A percentile compares a stretch with the other conserved stretches of the same genome.
phyloP scores from a whole-genome alignment of 2,329 filamentous ascomycete genomes.

The Talaromyces piceae region DNA sequence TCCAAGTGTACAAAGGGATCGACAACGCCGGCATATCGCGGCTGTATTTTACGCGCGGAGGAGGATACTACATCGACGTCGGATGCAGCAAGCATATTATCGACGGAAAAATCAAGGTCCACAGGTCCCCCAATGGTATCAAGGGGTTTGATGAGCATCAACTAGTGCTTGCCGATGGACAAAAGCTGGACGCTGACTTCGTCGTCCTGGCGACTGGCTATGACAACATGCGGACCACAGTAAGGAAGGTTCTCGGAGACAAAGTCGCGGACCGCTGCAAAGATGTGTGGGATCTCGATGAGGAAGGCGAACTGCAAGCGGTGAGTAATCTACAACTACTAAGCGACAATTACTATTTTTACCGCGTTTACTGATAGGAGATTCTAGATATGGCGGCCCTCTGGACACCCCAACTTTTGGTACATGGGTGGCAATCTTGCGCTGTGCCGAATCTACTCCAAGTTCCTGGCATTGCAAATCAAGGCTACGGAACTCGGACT shows the following conservation, averaged over 20 bases:
- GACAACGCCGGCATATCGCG: slow-evolving; percentile 36
- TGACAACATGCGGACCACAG: slow-evolving; percentile 60
- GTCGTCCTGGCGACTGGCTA: slow-evolving; percentile 59
- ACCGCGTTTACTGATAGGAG: not conserved
- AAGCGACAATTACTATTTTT: not conserved
- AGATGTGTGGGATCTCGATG: slow-evolving; percentile 56
- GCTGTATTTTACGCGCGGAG: slow-evolving; percentile 43
- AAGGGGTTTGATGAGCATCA: slow-evolving; percentile 41
- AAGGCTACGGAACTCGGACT: slow-evolving; percentile 39
- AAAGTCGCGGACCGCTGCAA: slow-evolving; percentile 50
- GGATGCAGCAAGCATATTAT: slow-evolving; percentile 48
- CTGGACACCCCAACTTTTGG: slow-evolving; percentile 59
- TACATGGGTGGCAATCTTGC: slow-evolving; percentile 59
- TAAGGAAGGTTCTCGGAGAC: slow-evolving; percentile 55
- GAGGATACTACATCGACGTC: slow-evolving; percentile 55
- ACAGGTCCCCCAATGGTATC: slow-evolving; percentile 50
- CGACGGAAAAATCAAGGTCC: slow-evolving; percentile 55
- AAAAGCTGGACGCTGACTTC: slow-evolving; percentile 52
- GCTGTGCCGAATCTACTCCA: slow-evolving; percentile 55
- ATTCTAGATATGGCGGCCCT: slow-evolving; percentile 46
- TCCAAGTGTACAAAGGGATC: slow-evolving; percentile 34
- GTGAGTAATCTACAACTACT: slow-evolving; percentile 17
- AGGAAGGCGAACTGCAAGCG: slow-evolving; percentile 47
- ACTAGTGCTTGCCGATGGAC: slow-evolving; percentile 47
- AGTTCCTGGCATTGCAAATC: slow-evolving; percentile 44